phyloP scores from a whole-genome alignment of 345 rosid genomes.

The Hibiscus syriacus region DNA sequence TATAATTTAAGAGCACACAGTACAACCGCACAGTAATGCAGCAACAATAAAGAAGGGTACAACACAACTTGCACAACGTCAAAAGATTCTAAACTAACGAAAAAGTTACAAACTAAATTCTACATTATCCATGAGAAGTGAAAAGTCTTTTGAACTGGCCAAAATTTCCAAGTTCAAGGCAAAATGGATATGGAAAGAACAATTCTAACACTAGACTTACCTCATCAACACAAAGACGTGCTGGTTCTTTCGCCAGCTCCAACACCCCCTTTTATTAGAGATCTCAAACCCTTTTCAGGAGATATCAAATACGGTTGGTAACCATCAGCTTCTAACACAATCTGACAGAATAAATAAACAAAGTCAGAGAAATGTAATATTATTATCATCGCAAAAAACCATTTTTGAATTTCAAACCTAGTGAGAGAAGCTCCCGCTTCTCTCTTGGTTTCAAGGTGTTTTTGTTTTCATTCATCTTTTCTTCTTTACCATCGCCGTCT shows the following conservation, averaged over 20 bases:
- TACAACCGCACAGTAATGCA: not conserved
- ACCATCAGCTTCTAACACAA: slow-evolving; percentile 81
- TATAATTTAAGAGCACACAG: not conserved
- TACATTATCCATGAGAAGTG: not conserved
- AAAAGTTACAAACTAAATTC: not conserved
- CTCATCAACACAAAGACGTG: slow-evolving; percentile 75
- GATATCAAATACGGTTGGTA: slow-evolving; percentile 85
- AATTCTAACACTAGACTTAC: slow-evolving; percentile 21
- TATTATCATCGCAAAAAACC: no score
- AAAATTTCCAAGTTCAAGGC: not conserved
- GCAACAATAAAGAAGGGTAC: not conserved
- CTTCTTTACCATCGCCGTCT: no score
- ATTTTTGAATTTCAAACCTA: no score
- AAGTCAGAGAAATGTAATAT: not conserved
- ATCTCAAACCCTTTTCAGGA: slow-evolving; percentile 75
- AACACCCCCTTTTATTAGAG: slow-evolving; percentile 66
- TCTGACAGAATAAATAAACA: slow-evolving; percentile 25
- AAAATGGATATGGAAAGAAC: not conserved
- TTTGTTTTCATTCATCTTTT: no score
- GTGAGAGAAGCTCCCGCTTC: no score
- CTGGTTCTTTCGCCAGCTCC: slow-evolving; percentile 75
- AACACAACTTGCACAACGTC: not conserved
- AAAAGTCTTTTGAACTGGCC: not conserved
- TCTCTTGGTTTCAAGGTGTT: no score
- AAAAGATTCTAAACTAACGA: not conserved